Evolutionary conservation across 257 asterid genomes (phyloP).

Genomic region (Perilla frutescens): DNA sequence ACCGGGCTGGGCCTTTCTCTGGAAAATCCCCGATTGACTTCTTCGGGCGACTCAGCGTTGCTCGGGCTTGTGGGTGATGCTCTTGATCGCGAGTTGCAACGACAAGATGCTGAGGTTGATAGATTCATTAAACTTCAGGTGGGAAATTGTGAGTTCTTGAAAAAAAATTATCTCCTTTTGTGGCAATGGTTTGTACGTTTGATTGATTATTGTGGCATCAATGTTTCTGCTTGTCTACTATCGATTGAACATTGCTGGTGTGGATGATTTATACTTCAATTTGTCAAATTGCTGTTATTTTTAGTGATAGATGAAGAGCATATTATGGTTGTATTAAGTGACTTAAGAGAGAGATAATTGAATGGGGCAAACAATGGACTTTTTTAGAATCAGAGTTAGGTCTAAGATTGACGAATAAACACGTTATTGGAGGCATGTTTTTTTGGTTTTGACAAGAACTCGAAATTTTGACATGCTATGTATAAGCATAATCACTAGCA

Average conservation of each 20-base stretch:
- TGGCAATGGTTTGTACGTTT: not conserved
- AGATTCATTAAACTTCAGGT: constrained; percentile 92
- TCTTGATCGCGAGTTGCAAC: constrained; percentile 75
- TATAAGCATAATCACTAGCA: not conserved
- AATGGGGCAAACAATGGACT: not conserved
- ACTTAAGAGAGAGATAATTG: not conserved
- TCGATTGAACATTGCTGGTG: not conserved
- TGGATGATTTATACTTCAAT: constrained; percentile 14
- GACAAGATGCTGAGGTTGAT: constrained; percentile 89
- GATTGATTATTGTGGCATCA: constrained; percentile 6
- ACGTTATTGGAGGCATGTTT: not conserved
- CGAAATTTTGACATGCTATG: not conserved
- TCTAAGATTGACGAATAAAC: constrained; percentile 9
- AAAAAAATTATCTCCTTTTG: not conserved
- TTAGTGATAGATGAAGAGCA: not conserved
- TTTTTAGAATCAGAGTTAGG: constrained; percentile 1
- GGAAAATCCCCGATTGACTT: constrained; percentile 74
- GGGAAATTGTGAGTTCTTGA: constrained; percentile 11
- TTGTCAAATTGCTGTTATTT: not conserved
- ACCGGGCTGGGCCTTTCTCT: constrained; percentile 93
- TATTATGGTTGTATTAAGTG: not conserved
- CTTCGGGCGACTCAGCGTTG: constrained; percentile 77
- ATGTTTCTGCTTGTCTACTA: constrained; percentile 10
- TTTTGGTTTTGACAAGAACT: not conserved
- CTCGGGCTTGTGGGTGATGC: constrained; percentile 76